phyloP scores from a whole-genome alignment of 306 rosid species.

The Dalbergia cultrata region DNA sequence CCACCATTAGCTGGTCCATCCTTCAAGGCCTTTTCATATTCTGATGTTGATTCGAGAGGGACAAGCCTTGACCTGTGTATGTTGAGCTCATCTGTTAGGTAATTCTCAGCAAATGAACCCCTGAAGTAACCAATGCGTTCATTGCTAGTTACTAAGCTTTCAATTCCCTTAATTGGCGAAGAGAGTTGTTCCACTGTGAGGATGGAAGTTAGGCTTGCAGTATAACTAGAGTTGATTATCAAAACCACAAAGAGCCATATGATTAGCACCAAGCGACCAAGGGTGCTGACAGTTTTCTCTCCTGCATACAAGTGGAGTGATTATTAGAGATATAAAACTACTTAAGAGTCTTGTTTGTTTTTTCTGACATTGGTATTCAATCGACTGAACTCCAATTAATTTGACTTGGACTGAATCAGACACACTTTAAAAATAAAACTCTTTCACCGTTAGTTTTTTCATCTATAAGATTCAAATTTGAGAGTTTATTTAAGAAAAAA shows the following conservation, averaged over 20 bases:
- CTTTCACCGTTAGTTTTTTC: too few species aligned
- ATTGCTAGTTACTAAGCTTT: slow-evolving; percentile 55
- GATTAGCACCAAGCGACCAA: slow-evolving; percentile 76
- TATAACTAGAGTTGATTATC: slow-evolving; percentile 82
- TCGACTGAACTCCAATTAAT: too few species aligned
- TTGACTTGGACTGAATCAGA: too few species aligned
- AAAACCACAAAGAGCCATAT: slow-evolving; percentile 87
- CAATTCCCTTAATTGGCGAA: slow-evolving; percentile 76
- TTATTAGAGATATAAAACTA: not conserved
- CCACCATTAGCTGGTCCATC: slow-evolving; percentile 76
- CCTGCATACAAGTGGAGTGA: slow-evolving; percentile 49
- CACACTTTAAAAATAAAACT: too few species aligned
- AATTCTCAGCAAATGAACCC: slow-evolving; percentile 68
- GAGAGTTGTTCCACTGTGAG: slow-evolving; percentile 82
- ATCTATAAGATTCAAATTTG: too few species aligned
- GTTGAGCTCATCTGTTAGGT: slow-evolving; percentile 65
- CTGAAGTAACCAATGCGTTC: slow-evolving; percentile 73
- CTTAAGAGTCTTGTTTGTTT: not conserved
- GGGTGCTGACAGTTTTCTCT: slow-evolving; percentile 75
- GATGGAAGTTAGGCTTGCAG: slow-evolving; percentile 84
- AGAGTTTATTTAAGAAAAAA: too few species aligned
- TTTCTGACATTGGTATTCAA: too few species aligned
- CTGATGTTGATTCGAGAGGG: slow-evolving; percentile 59
- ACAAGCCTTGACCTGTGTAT: slow-evolving; percentile 69
- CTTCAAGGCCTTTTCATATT: slow-evolving; percentile 67